A percentile compares a stretch with the other conserved stretches of the same genome.
Evolutionary conservation across 129 eudicot species (phyloP).

Genomic region (Sambucus nigra): DNA sequence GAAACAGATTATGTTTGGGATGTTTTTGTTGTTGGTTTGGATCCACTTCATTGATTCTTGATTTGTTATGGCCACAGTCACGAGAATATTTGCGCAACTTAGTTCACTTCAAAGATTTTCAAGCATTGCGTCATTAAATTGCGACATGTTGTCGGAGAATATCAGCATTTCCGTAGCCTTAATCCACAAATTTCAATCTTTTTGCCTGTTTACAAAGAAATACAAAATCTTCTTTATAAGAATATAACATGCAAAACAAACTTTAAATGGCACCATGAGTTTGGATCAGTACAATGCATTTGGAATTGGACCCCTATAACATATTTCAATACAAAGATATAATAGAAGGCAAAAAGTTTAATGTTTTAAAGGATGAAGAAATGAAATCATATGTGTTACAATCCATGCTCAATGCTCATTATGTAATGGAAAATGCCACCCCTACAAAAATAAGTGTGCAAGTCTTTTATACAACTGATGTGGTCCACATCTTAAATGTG

Average conservation of each 20-base stretch:
- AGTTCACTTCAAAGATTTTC: slow-evolving; percentile 33
- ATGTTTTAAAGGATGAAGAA: too few relatives aligned
- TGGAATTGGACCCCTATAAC: too few relatives aligned
- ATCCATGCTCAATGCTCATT: too few relatives aligned
- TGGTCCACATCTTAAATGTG: too few relatives aligned
- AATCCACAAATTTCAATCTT: slow-evolving; percentile 79
- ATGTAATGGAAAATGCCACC: too few relatives aligned
- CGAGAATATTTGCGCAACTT: slow-evolving; percentile 41
- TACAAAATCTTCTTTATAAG: neutral
- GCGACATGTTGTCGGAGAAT: slow-evolving; percentile 36
- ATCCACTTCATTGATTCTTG: slow-evolving; percentile 58
- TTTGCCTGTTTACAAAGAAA: slow-evolving; percentile 44
- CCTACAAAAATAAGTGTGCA: too few relatives aligned
- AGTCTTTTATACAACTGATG: too few relatives aligned
- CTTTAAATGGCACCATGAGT: slow-evolving; percentile 4
- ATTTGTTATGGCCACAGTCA: slow-evolving; percentile 55
- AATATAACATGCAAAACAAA: neutral
- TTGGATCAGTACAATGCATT: neutral
- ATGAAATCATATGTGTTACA: too few relatives aligned
- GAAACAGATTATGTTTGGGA: slow-evolving; percentile 61
- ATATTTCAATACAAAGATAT: neutral
- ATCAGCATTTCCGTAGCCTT: slow-evolving; percentile 64
- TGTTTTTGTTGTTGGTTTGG: slow-evolving; percentile 29
- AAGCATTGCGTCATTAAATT: slow-evolving; percentile 17
- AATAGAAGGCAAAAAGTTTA: too few relatives aligned